These are phyloP conservation scores for Aegilops bicornis DNA, from an alignment of 176 grass and related monocot genomes.

Conservation along the genomic window DNA sequence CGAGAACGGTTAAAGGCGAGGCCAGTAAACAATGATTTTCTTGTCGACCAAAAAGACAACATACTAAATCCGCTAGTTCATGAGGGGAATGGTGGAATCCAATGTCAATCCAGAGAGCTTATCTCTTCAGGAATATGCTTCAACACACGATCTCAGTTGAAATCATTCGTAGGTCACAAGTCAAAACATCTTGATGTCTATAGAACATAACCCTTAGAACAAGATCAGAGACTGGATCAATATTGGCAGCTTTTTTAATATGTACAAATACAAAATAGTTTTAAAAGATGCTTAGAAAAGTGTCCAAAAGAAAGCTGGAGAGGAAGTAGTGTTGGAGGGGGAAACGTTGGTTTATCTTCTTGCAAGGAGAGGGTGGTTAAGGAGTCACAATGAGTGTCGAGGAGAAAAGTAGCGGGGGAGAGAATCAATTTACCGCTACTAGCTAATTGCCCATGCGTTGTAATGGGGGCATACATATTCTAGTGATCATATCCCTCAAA, in stretches of 20 bases:
- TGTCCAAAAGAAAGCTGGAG: no score
- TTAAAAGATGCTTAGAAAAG: no score
- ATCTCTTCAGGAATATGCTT: conserved; percentile 63
- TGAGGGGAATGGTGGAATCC: conserved; percentile 51
- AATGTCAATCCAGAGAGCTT: conserved; percentile 42
- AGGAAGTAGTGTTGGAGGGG: no score
- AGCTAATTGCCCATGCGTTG: no score
- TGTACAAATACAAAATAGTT: no score
- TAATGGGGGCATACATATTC: no score
- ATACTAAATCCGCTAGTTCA: conserved; percentile 12
- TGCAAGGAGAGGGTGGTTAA: no score
- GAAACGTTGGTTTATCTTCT: no score
- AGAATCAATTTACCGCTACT: no score
- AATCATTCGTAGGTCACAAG: conserved; percentile 66
- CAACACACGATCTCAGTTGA: conserved; percentile 80
- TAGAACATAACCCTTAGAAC: conserved; percentile 69
- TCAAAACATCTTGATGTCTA: conserved; percentile 80
- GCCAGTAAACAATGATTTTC: conserved; percentile 28
- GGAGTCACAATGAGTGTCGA: no score
- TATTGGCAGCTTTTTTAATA: conserved; percentile 67
- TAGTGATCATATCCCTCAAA: no score
- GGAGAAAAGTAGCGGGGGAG: no score
- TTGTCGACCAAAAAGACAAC: conserved; percentile 38
- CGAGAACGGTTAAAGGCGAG: conserved; percentile 33
- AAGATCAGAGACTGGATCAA: conserved; percentile 75